Base-by-base conservation (phyloP, 148 eudicot genomes). In the Oxyria digyna region DNA sequence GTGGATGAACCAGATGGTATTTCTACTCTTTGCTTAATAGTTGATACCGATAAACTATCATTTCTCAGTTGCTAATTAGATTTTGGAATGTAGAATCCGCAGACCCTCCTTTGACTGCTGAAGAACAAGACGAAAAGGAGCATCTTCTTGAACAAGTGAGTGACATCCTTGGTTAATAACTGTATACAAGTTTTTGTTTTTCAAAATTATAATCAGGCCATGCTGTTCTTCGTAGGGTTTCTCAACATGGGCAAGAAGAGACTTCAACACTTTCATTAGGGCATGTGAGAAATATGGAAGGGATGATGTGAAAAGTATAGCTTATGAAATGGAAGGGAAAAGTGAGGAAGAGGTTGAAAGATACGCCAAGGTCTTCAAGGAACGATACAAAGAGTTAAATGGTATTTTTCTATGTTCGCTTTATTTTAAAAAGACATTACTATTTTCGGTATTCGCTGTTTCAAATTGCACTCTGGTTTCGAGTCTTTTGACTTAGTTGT, bases 71-170 rank as follows among this genome's bases (percentile, higher is more conserved):
- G 23, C 67, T 73, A n/a, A 69, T 67, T 57, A 31, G 18, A 6
- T 71, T 52, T 79, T 78, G 64, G 67, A 52, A 14, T 72, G 69
- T 70, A 95, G 99, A 91, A 73, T 42, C 64, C 76, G 88, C 92
- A 67, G 99, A 91, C 55, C 96, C 97, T 57, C 99, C 97, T 6
- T 82, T 94, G 84, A 91, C 97, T 49, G 84, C 97, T 74, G 97
- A 91, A 75, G 99, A 94, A 76, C 99, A 94, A 75, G 97, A 91
- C 65, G 99, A 94, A 72, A 94, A 94, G 75, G 99, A 94, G 77
- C 82, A 52, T 15, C 73, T 94, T 33, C 74, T 94, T 72, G 97
- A 90, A 73, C 89, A 87, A 81, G 97, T 86, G 29, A 62, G 66
- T 70, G 7, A 1, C 31, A 26, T 10, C 57, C 12, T 31, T 43